Conservation (phyloP, 2,329 filamentous ascomycete species). For the Cordyceps cicadae region DNA sequence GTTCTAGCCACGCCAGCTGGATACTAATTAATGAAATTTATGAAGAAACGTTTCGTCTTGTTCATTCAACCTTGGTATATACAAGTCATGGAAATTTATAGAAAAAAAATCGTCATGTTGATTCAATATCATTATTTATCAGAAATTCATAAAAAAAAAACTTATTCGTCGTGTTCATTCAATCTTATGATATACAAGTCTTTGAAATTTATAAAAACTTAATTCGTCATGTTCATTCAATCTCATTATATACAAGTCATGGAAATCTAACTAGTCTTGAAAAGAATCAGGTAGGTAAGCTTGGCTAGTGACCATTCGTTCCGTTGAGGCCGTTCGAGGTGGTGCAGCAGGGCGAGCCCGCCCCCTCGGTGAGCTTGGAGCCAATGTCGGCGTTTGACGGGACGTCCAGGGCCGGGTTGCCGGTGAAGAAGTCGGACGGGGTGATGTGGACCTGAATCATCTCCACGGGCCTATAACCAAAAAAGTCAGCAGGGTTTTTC, state of each 20-base stretch:
- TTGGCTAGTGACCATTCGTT: neutral
- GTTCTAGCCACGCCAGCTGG: neutral
- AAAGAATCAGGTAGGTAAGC: neutral
- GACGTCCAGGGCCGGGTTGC: slow-evolving; percentile 39
- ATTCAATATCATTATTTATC: too few relatives aligned
- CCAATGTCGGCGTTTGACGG: slow-evolving; percentile 27
- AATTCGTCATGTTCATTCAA: neutral
- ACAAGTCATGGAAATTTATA: too few relatives aligned
- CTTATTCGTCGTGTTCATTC: too few relatives aligned
- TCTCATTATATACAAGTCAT: neutral
- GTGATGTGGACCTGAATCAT: slow-evolving; percentile 36
- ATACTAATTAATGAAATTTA: neutral
- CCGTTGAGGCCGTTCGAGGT: neutral
- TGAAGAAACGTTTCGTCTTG: neutral
- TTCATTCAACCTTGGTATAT: too few relatives aligned
- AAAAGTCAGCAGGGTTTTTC: neutral
- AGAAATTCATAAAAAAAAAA: too few relatives aligned
- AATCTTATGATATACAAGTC: too few relatives aligned
- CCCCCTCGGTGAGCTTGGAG: slow-evolving; percentile 13
- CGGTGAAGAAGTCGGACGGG: slow-evolving; percentile 40
- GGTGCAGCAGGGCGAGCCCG: neutral
- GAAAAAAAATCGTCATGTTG: too few relatives aligned
- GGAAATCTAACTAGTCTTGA: too few relatives aligned
- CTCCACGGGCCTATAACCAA: slow-evolving; percentile 43
- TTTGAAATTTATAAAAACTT: too few relatives aligned